Percentiles rank a stretch among this genome's conserved stretches.
phyloP scores from a whole-genome alignment of 2,329 filamentous ascomycete species.

The Aspergillus fijiensis region DNA sequence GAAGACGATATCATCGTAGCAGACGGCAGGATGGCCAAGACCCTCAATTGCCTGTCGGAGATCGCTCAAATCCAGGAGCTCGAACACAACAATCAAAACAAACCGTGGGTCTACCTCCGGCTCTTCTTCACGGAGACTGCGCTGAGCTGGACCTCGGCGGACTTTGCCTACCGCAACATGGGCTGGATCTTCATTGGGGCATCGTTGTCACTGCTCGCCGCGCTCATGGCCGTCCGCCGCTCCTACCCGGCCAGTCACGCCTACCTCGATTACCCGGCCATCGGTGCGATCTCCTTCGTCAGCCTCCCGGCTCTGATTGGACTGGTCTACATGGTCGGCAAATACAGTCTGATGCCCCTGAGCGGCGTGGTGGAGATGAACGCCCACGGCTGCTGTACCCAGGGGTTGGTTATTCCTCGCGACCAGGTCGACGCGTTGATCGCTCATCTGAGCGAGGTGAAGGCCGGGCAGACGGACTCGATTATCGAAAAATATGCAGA shows the following conservation, averaged over 20 bases:
- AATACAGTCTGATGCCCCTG: slow-evolving; percentile 25
- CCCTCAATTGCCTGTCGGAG: slow-evolving; percentile 22
- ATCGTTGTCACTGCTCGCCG: slow-evolving; percentile 5
- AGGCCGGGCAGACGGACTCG: slow-evolving; percentile 26
- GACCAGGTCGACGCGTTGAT: slow-evolving; percentile 21
- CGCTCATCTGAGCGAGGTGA: slow-evolving; percentile 14
- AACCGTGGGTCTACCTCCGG: slow-evolving; percentile 32
- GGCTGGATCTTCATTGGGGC: slow-evolving; percentile 21
- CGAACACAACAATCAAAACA: neutral
- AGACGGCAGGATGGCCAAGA: slow-evolving; percentile 37
- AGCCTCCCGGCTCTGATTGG: slow-evolving; percentile 23
- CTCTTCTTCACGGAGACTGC: slow-evolving; percentile 37
- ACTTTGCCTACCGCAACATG: slow-evolving; percentile 27
- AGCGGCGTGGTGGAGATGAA: slow-evolving; percentile 28
- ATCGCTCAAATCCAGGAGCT: slow-evolving; percentile 5
- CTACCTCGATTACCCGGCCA: slow-evolving; percentile 18
- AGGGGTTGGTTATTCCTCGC: slow-evolving; percentile 33
- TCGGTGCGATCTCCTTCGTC: slow-evolving; percentile 21
- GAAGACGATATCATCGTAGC: slow-evolving; percentile 41
- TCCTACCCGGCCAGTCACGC: slow-evolving; percentile 3
- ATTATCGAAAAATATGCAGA: slow-evolving; percentile 29
- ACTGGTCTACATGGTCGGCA: slow-evolving; percentile 27
- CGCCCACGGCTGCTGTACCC: slow-evolving; percentile 33
- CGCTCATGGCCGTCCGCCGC: slow-evolving; percentile 18
- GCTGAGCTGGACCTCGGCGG: slow-evolving; percentile 25